Base-by-base conservation (phyloP, 2,329 filamentous ascomycete genomes). In the Leptographium radiaticola region DNA sequence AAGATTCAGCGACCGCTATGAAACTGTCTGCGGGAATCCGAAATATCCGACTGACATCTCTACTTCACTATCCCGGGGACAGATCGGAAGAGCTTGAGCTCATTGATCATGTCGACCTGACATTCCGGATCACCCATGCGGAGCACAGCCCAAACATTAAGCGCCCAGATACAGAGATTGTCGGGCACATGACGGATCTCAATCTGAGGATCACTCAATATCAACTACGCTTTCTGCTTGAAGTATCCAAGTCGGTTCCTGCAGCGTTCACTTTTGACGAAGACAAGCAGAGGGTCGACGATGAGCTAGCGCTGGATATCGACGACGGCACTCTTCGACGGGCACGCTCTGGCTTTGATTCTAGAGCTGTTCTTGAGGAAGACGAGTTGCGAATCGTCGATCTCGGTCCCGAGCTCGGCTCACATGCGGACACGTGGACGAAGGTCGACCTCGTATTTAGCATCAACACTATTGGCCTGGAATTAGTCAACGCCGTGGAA, bases 61-160 rank as follows among this genome's bases (percentile, higher is more conserved):
- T 88, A 53, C 89, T 97, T 63, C 80, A 95, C 65, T 97, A 94
- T 62, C 68, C 80, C 0, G 75, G 83, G 2, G 79, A 82, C 38
- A 70, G 79, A 54, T 80, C 81, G 0, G 93, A 98, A 67, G 89
- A 95, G 65, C 74, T 98, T 9, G 89, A 98, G 65, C 86, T 99
- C 73, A 95, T 99, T 61, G 90, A 98, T 63, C 89, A 96, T 61
- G 89, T 98, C 13, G 93, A 98, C 65, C 73, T 99, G 30, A 87
- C 87, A 49, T 96, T 98, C 70, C 87, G 87, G 57, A 84, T 98
- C 59, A 94, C 86, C 2, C 91, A 96, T 67, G 81, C 90, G 1
- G 91, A 97, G 64, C 93, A 98, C 65, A 83, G 81, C 60, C 68
- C 79, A 36, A 86, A 86, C 15, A 74, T 79, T 52, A 84, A 93